Base-by-base conservation (phyloP, 2,329 filamentous ascomycete genomes). In the Tetracladium maxilliforme region DNA sequence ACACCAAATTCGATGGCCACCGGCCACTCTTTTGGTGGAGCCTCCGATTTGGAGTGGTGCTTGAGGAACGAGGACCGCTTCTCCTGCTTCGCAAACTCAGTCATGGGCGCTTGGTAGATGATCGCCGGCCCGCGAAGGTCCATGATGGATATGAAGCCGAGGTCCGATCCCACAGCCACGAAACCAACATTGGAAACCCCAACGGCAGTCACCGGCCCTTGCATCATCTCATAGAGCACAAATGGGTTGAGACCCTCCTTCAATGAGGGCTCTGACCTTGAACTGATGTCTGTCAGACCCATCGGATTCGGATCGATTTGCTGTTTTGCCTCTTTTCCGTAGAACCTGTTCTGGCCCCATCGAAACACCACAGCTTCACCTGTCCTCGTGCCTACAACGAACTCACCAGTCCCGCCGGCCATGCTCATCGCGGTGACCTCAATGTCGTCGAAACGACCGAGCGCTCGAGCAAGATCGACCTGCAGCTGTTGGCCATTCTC, bases 171-270 rank as follows among this genome's bases (percentile, higher is more conserved):
- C 16, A 78, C 74, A 8, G 77, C 86, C 8, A 92, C 70, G 43
- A 98, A 98, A 0, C 90, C 90, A 9, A 95, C 74, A 46, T 93
- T 82, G n/a, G 84, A 90, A 28, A 90, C 70, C 30, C 81, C 77
- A 19, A 92, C 44, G 2, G 77, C 79, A 13, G 71, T 86, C 16
- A 94, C 72, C 2, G 80, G 61, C 0, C 86, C 90, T 41, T 84
- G 74, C 45, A 78, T 70, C 64, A 87, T 80, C 44, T 92, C 72
- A 30, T 94, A 73, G 16, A 95, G 54, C 2, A 79, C 71, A 33
- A 80, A 65, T 2, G 90, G 90, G 34, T 92, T 56, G 4, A 93
- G 47, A 0, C 84, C 86, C 40, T 90, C 79, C 40, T 76, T 86
- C 18, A 98, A 50, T 3, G 54, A 54, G 2, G 65, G 62, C 35